These are phyloP conservation scores for Viola odorata DNA, from an alignment of 345 rosid species.

Conservation along the genomic window DNA sequence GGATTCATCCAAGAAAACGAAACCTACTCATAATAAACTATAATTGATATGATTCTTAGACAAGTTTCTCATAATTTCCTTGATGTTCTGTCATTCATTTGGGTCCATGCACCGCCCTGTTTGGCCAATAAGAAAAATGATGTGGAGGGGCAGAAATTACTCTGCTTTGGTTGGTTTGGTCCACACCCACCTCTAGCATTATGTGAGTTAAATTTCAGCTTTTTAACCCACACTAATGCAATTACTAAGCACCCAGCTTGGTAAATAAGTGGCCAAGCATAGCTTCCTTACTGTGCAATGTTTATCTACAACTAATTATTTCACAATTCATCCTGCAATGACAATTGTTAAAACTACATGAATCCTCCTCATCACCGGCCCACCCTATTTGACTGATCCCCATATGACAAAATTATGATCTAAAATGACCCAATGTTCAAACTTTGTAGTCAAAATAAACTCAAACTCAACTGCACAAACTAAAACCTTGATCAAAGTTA, in stretches of 20 bases:
- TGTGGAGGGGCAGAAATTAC: not conserved
- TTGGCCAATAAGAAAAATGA: no score
- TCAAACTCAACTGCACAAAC: not conserved
- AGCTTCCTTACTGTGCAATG: not conserved
- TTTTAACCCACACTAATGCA: not conserved
- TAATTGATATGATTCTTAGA: no score
- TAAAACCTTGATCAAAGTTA: not conserved
- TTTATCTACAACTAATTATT: not conserved
- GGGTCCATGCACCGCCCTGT: no score
- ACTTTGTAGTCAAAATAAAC: not conserved
- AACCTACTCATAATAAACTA: no score
- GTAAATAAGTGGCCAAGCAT: not conserved
- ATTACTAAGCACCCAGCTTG: no score
- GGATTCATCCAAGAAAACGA: no score
- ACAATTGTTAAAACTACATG: no score
- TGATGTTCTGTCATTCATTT: no score
- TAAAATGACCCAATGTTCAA: not conserved
- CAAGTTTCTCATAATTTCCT: no score
- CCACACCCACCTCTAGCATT: not conserved
- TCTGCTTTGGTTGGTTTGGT: not conserved
- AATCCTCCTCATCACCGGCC: not conserved
- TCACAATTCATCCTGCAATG: not conserved
- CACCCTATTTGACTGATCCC: constrained; percentile 1
- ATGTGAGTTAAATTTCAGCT: not conserved
- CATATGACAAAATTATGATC: not conserved